Evolutionary conservation across 78 protist genomes (phyloP), one percentile per base, ranked within the genome.

Genomic region (Dictyostelium firmibasis): DNA sequence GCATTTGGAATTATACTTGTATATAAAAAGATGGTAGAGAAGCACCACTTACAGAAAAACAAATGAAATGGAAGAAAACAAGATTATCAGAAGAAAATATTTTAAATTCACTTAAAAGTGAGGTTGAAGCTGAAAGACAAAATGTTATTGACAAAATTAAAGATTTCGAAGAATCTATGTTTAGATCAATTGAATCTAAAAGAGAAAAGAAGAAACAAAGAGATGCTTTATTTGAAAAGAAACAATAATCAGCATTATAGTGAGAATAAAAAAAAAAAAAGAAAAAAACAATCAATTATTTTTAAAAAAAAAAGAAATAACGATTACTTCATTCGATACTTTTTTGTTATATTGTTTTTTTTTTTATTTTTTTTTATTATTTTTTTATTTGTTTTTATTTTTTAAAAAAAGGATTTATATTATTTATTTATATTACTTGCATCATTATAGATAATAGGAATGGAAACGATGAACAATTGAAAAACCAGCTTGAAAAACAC

Each of bases 61-160:
- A 89, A 70, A 43, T 18, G 53, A 89, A 81, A 89, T 89, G 94
- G 94, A 83, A 38, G 38, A 78, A 47, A 89, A 33, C 82, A 33
- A 89, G 94, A 89, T 50, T 31, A 1, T 79, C 81, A 27, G 79
- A 76, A 81, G 50, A 25, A 33, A 69, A 64, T 29, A 89, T 89
- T 70, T 76, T 89, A 43, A 47, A 81, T 47, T 4, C 31, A 81
- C 11, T 89, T 5, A 70, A 44, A 33, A 20, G 14, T 9, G 94
- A 89, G 23, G 94, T 81, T 16, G 75, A 53, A 50, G 18, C 38
- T 8, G 86, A 89, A 33, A 69, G 77, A 81, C 13, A 50, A 7
- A 0, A n/a, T 10, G 87, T 89, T 43, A 89, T 84, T 10, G 44
- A 36, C 36, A 23, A 50, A 44, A 89, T 89, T 57, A 43, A 60